Evolutionary conservation across 495 filamentous ascomycete genomes (phyloP).

Genomic region (Penicillium angulare): DNA sequence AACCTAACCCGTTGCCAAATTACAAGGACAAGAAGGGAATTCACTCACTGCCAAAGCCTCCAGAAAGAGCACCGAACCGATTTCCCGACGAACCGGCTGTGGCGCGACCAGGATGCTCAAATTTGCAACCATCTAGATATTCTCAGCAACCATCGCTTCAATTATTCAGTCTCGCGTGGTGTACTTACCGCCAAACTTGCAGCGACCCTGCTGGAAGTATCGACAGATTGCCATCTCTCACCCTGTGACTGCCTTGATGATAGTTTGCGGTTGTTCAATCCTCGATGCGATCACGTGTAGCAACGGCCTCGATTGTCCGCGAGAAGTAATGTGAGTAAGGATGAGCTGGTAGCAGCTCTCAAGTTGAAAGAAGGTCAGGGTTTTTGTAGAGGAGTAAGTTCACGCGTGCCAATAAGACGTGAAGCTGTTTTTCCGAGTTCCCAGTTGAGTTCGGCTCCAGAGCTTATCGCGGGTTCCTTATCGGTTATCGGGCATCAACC

Average conservation of each 20-base stretch:
- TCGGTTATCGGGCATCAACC: too few species aligned
- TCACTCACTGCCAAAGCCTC: slow-evolving; percentile 39
- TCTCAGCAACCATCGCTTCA: slow-evolving; percentile 7
- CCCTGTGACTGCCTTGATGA: neutral
- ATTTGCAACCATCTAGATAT: slow-evolving; percentile 49
- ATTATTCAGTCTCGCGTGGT: neutral
- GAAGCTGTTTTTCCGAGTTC: too few species aligned
- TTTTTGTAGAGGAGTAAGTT: too few species aligned
- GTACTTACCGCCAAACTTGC: slow-evolving; percentile 61
- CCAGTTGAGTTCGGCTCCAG: too few species aligned
- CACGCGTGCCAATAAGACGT: too few species aligned
- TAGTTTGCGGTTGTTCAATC: neutral
- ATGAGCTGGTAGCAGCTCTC: too few species aligned
- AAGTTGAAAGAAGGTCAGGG: too few species aligned
- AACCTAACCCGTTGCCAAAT: neutral
- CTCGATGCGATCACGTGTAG: too few species aligned
- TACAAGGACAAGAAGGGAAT: neutral
- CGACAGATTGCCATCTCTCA: slow-evolving; percentile 61
- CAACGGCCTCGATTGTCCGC: too few species aligned
- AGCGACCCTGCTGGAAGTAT: slow-evolving; percentile 71
- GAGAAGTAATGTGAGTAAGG: too few species aligned
- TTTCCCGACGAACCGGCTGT: slow-evolving; percentile 33
- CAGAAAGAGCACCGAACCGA: slow-evolving; percentile 42
- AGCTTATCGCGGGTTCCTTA: too few species aligned
- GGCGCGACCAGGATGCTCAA: slow-evolving; percentile 50